Evolutionary conservation across 2,329 filamentous ascomycete genomes (phyloP), one percentile per base, ranked within the genome.

Genomic region (Pseudocercospora eumusae): DNA sequence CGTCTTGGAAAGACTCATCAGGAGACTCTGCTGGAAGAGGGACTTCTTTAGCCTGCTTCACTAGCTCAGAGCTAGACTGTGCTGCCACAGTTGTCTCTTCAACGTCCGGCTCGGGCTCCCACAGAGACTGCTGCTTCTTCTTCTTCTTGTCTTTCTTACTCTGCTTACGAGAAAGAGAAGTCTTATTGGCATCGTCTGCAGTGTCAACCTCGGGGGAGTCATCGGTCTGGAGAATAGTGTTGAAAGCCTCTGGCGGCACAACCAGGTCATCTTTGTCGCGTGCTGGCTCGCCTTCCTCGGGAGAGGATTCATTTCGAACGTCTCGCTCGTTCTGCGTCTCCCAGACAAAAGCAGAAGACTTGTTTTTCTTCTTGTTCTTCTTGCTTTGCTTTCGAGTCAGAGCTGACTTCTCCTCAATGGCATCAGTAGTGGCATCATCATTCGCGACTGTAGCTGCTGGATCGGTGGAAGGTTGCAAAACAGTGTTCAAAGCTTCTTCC

Each of bases 111-210:
- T 64, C 57, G 50, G 56, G 56, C 31, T 62, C 63, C 62, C 58
- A 57, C 9, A 25, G 42, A 18, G 50, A 54, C 33, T 56, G 40
- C 25, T 57, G 61, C 53, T 65, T 64, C 44, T 70, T 72, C 64
- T 79, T 78, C 49, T 77, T 77, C 66, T 78, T 77, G 27, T 76
- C 74, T 55, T 78, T 79, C 68, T 78, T 78, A 52, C 73, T 71
- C 61, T 71, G 66, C 60, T 75, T 74, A 54, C 42, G 63, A 45
- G 65, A 63, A 6, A 49, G 52, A 9, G 55, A n/a, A n/a, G 64
- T 47, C 40, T 69, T 27, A 9, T 56, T 28, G 8, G 59, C 61
- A 5, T 57, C 58, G 1, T 36, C 55, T 5, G 50, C 28, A n/a
- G 21, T 60, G 9, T 64, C 45, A 23, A 45, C 52, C 18, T n/a